Conservation (phyloP, 345 rosid species). For the Nephelium lappaceum region DNA sequence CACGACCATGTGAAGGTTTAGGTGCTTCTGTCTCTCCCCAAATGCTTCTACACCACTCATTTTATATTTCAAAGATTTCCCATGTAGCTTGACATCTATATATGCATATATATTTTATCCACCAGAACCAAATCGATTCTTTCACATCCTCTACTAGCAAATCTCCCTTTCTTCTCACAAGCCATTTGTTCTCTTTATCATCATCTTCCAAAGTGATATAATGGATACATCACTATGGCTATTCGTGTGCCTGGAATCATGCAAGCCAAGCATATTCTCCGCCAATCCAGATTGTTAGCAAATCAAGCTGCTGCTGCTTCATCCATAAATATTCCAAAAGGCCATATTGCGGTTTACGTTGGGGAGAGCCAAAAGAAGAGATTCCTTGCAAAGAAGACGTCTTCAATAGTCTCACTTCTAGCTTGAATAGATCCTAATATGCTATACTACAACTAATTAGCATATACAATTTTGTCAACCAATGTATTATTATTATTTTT, state of each 20-base stretch:
- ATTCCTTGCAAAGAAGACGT: slow-evolving; percentile 43
- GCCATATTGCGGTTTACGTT: slow-evolving; percentile 26
- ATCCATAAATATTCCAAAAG: slow-evolving; percentile 21
- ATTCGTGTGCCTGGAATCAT: slow-evolving; percentile 18
- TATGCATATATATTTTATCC: slow-evolving; percentile 10
- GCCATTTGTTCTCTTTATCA: background rate
- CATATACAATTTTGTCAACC: background rate
- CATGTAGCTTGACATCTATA: slow-evolving; percentile 6
- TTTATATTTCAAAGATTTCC: background rate
- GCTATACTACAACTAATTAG: background rate
- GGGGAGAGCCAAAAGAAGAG: slow-evolving; percentile 31
- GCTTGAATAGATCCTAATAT: slow-evolving; percentile 11
- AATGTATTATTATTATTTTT: background rate
- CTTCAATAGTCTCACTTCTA: slow-evolving; percentile 36
- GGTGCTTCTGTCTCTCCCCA: slow-evolving; percentile 10
- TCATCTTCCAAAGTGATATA: background rate
- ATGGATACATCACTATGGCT: background rate
- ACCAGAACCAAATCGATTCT: background rate
- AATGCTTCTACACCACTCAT: slow-evolving; percentile 18
- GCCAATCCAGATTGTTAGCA: slow-evolving; percentile 6
- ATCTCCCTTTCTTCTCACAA: background rate
- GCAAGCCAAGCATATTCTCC: slow-evolving; percentile 25
- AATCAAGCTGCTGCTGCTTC: slow-evolving; percentile 9
- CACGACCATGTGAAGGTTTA: slow-evolving; percentile 36
- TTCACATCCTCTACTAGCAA: slow-evolving; percentile 5